A percentile compares a stretch with the other conserved stretches of the same genome.
Evolutionary conservation across 2,329 filamentous ascomycete species (phyloP).

Genomic region (Cyphellophora attinorum): DNA sequence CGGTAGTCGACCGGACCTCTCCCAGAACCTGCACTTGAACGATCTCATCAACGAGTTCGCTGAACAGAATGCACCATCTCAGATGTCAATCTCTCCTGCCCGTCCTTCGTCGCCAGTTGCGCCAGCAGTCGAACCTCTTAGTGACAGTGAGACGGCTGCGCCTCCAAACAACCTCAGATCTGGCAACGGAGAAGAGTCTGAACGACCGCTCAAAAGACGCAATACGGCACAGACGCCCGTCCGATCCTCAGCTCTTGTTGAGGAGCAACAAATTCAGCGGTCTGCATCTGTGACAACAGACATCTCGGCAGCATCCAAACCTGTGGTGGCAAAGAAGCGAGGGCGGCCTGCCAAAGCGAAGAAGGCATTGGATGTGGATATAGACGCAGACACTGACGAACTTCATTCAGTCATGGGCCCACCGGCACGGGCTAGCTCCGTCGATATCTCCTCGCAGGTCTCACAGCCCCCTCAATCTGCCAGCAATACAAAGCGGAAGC

Average conservation of each 20-base stretch:
- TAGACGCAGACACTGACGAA: not conserved
- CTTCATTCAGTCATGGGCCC: not conserved
- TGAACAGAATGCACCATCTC: not conserved
- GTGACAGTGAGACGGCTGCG: conserved; percentile 1
- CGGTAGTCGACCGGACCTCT: too few species aligned
- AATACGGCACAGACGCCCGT: too few species aligned
- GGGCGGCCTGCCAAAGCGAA: conserved; percentile 14
- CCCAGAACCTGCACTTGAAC: too few species aligned
- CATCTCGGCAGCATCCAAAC: too few species aligned
- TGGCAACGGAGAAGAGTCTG: too few species aligned
- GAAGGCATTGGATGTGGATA: conserved; percentile 3
- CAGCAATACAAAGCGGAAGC: conserved; percentile 6
- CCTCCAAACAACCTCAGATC: too few species aligned
- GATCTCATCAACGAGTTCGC: not conserved
- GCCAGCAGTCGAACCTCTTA: conserved; percentile 1
- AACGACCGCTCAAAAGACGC: not conserved
- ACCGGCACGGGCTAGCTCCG: conserved; percentile 11
- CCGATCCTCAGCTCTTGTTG: not conserved
- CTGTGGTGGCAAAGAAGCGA: too few species aligned
- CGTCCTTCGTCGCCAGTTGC: not conserved
- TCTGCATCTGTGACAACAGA: too few species aligned
- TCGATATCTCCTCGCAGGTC: conserved; percentile 14
- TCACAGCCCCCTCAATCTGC: conserved; percentile 10
- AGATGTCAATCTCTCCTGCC: not conserved
- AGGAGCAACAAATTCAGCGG: too few species aligned